Percentiles rank a stretch among this genome's conserved stretches.
phyloP scores from a whole-genome alignment of 495 filamentous ascomycete genomes.

The Trichoderma reesei region DNA sequence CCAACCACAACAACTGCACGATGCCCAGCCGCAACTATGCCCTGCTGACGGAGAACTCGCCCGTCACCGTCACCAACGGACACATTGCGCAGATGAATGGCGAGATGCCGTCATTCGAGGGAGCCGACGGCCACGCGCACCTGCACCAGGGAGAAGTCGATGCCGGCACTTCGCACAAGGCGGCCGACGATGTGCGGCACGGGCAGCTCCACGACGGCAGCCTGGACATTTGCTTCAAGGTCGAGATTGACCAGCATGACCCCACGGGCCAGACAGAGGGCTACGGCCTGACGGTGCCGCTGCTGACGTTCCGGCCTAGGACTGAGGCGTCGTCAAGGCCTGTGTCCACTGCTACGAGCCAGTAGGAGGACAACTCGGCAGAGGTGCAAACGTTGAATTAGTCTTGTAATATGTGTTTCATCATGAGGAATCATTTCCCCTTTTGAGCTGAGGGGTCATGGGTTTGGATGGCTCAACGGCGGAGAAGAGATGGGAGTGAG shows the following conservation, averaged over 20 bases:
- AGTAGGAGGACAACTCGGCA: background rate
- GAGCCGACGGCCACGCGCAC: conserved; percentile 54
- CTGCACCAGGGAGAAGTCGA: conserved; percentile 53
- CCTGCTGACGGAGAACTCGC: conserved; percentile 61
- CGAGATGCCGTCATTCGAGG: conserved; percentile 15
- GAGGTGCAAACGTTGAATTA: too few relatives aligned
- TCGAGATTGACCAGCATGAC: conserved; percentile 64
- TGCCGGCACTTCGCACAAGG: conserved; percentile 56
- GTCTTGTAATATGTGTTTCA: too few relatives aligned
- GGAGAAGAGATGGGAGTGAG: background rate
- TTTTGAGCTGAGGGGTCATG: background rate
- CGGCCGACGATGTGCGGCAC: conserved; percentile 43
- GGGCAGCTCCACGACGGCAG: conserved; percentile 48
- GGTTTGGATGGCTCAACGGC: background rate
- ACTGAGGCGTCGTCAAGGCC: background rate
- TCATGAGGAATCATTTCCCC: too few relatives aligned
- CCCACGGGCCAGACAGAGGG: conserved; percentile 49
- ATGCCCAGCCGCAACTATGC: conserved; percentile 91
- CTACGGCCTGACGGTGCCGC: conserved; percentile 57
- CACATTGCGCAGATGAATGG: background rate
- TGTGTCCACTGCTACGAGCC: background rate
- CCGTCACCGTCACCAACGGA: conserved; percentile 23
- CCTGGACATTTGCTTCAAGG: conserved; percentile 56
- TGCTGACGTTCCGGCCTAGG: conserved; percentile 26
- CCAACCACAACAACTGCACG: conserved; percentile 63